phyloP scores from a whole-genome alignment of 768 basidiomycete species.

The Mycena vulgaris region DNA sequence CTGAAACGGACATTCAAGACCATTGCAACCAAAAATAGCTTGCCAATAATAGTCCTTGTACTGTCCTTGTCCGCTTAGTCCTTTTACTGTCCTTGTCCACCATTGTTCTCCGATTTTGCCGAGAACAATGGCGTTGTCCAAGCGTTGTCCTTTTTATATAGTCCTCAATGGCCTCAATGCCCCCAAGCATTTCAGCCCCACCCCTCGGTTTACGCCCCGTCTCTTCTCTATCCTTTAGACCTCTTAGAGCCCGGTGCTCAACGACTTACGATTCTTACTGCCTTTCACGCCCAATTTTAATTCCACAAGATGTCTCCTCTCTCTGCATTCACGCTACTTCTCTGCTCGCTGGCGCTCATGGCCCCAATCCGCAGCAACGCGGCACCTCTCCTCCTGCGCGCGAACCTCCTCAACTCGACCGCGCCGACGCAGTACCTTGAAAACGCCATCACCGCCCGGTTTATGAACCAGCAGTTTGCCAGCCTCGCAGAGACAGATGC shows the following conservation, averaged over 20 bases:
- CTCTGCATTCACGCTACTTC: neutral
- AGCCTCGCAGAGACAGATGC: constrained; percentile 58
- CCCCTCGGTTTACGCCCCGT: neutral
- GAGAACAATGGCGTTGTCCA: constrained; percentile 24
- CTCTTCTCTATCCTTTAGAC: neutral
- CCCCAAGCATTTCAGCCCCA: neutral
- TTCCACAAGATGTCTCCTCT: constrained; percentile 17
- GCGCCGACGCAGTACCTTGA: constrained; percentile 37
- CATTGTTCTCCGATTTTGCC: neutral
- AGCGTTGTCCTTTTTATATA: constrained; percentile 31
- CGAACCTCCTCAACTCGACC: constrained; percentile 9
- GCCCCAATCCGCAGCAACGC: constrained; percentile 24
- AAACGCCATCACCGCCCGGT: constrained; percentile 67
- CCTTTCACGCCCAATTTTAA: constrained; percentile 15
- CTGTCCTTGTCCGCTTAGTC: constrained; percentile 4
- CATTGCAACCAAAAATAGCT: no score
- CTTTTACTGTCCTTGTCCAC: neutral
- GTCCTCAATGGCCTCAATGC: neutral
- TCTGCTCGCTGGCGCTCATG: constrained; percentile 1
- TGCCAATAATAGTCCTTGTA: neutral
- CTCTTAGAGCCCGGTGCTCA: constrained; percentile 30
- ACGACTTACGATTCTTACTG: constrained; percentile 33
- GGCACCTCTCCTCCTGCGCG: constrained; percentile 14
- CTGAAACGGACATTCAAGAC: no score
- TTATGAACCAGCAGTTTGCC: constrained; percentile 65